phyloP scores from a whole-genome alignment of 768 basidiomycete species.

The Pisolithus microcarpus region DNA sequence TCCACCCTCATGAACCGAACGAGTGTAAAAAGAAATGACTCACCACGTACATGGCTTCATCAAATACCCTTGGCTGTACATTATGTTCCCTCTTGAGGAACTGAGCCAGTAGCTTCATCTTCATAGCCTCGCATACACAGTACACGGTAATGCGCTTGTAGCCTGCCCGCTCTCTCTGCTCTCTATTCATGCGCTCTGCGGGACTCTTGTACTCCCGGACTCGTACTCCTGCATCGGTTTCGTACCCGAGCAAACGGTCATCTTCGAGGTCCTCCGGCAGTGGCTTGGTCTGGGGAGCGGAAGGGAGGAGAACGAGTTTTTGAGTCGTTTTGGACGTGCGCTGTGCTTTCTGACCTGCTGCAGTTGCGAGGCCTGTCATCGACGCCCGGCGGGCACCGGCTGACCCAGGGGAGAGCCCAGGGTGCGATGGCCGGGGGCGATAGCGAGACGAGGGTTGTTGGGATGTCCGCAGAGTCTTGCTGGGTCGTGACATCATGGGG shows the following conservation, averaged over 20 bases:
- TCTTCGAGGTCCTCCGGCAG: conserved; percentile 35
- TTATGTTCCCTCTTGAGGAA: conserved; percentile 94
- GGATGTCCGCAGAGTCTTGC: neutral
- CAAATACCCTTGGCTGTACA: conserved; percentile 77
- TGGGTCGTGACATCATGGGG: too few relatives aligned
- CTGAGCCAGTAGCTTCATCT: conserved; percentile 74
- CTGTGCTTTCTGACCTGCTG: conserved; percentile 42
- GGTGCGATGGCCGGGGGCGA: conserved; percentile 3
- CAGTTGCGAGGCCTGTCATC: conserved; percentile 25
- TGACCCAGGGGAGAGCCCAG: neutral
- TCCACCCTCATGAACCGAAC: neutral
- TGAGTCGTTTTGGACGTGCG: conserved; percentile 88
- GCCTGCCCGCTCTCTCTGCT: conserved; percentile 73
- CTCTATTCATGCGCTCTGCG: conserved; percentile 85
- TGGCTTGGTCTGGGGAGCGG: conserved; percentile 10
- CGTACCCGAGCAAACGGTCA: conserved; percentile 44
- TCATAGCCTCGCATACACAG: conserved; percentile 78
- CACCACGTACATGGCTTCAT: conserved; percentile 90
- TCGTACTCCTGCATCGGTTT: conserved; percentile 48
- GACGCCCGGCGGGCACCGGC: conserved; percentile 25
- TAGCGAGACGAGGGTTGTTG: conserved; percentile 4
- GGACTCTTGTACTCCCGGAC: conserved; percentile 75
- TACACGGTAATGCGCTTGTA: conserved; percentile 84
- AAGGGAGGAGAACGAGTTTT: conserved; percentile 70
- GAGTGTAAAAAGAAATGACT: conserved; percentile 25